A percentile compares a stretch with the other conserved stretches of the same genome.
Conservation (phyloP, 2,329 filamentous ascomycete genomes). For the Phaeosphaeriaceae sp. region DNA sequence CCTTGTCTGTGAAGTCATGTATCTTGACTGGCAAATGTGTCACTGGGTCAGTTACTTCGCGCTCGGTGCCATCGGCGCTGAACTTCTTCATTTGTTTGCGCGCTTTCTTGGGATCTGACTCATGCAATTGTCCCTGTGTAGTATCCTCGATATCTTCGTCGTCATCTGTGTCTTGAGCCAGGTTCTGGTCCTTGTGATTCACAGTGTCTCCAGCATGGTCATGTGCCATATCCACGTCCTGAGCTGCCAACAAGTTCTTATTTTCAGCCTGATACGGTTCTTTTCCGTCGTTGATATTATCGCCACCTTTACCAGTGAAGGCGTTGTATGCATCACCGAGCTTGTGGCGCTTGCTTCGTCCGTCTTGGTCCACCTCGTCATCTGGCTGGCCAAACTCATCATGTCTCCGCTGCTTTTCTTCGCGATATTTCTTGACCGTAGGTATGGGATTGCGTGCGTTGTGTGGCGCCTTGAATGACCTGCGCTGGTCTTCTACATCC, state of each 20-base stretch:
- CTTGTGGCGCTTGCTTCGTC: constrained; percentile 42
- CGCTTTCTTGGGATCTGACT: constrained; percentile 53
- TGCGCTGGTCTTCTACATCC: constrained; percentile 47
- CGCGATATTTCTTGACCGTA: constrained; percentile 54
- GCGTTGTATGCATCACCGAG: constrained; percentile 46
- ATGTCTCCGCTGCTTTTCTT: constrained; percentile 54
- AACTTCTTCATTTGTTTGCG: constrained; percentile 59
- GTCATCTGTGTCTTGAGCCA: constrained; percentile 27
- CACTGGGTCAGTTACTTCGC: constrained; percentile 73
- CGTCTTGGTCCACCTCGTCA: constrained; percentile 26
- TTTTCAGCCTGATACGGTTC: constrained; percentile 45
- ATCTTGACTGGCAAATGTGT: constrained; percentile 73
- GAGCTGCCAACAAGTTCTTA: constrained; percentile 43
- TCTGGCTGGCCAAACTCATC: constrained; percentile 39
- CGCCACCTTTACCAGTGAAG: constrained; percentile 38
- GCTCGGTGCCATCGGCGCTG: constrained; percentile 55
- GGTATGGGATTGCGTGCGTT: constrained; percentile 54
- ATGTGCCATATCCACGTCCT: constrained; percentile 35
- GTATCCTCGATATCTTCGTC: constrained; percentile 48
- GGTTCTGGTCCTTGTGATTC: constrained; percentile 15
- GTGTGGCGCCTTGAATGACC: constrained; percentile 52
- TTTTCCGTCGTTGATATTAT: constrained; percentile 28
- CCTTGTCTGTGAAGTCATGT: constrained; percentile 70
- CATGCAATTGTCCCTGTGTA: constrained; percentile 48
- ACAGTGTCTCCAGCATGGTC: constrained; percentile 40